Conservation (phyloP, 2,329 filamentous ascomycete species). For the Pyricularia sp. region DNA sequence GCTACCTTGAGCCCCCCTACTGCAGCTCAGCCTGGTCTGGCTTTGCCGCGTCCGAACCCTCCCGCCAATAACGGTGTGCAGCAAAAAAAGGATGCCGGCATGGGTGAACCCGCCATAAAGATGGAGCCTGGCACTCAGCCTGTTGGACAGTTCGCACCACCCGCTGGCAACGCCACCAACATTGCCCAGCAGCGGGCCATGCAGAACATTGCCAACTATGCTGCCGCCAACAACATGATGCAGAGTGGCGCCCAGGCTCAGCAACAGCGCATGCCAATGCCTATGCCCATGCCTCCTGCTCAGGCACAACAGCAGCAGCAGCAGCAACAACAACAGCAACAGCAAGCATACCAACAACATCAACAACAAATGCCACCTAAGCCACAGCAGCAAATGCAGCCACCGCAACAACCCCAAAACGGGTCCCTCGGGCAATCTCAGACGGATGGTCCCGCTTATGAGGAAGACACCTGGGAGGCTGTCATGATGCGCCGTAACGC, state of each 20-base stretch:
- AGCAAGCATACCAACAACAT: conserved; percentile 14
- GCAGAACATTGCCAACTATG: conserved; percentile 42
- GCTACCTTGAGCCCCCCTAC: conserved; percentile 21
- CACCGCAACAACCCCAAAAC: conserved; percentile 22
- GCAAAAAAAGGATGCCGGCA: conserved; percentile 19
- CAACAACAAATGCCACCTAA: conserved; percentile 11
- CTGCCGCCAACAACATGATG: conserved; percentile 52
- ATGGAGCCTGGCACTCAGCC: conserved; percentile 30
- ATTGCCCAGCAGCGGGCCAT: conserved; percentile 33
- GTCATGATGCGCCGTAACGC: conserved; percentile 45
- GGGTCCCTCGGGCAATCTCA: conserved; percentile 39
- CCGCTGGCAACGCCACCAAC: conserved; percentile 12
- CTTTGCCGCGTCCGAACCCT: conserved; percentile 1
- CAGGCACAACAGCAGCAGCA: conserved; percentile 5
- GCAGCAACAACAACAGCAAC: conserved; percentile 7
- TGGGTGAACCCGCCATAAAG: conserved; percentile 34
- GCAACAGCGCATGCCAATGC: conserved; percentile 6
- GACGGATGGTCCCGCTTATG: conserved; percentile 58
- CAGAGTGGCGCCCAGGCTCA: conserved; percentile 25
- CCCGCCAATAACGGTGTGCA: conserved; percentile 15
- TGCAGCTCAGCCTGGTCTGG: conserved; percentile 10
- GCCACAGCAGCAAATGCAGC: conserved; percentile 19
- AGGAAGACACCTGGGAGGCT: conserved; percentile 41
- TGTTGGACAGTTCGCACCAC: neutral
- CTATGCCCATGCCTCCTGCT: conserved; percentile 5